Conservation (phyloP, 192 early-diverging fungal genomes). For the Hyaloraphidium curvatum region DNA sequence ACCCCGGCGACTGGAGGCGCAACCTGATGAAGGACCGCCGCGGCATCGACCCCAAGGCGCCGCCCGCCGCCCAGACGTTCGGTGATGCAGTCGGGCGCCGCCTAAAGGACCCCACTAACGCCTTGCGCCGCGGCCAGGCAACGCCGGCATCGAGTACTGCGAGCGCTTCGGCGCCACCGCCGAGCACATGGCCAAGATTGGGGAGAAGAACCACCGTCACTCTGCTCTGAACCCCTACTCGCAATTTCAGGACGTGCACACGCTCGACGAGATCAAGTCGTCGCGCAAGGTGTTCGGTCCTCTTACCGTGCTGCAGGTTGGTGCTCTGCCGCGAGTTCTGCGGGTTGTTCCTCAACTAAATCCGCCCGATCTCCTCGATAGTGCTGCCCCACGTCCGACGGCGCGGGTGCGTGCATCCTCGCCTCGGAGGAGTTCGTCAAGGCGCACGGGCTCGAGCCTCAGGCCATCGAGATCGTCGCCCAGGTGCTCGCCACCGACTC, state of each 20-base stretch:
- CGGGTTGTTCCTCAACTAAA: not conserved
- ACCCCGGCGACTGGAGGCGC: not conserved
- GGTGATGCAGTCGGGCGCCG: constrained; percentile 16
- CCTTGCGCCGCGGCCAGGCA: not conserved
- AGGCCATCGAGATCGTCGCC: constrained; percentile 45
- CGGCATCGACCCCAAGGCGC: constrained; percentile 27
- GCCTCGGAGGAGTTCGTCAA: constrained; percentile 43
- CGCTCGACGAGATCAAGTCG: constrained; percentile 34
- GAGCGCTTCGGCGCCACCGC: constrained; percentile 38
- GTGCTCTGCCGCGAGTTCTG: not conserved
- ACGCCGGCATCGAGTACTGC: constrained; percentile 33
- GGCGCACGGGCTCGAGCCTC: constrained; percentile 32
- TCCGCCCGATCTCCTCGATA: too few species aligned
- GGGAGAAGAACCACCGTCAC: constrained; percentile 54
- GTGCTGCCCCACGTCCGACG: constrained; percentile 59
- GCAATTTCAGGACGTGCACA: constrained; percentile 1
- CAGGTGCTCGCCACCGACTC: constrained; percentile 58
- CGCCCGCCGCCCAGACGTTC: constrained; percentile 48
- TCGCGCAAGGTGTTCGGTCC: constrained; percentile 47
- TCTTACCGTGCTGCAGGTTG: constrained; percentile 38
- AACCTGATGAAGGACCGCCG: constrained; percentile 32
- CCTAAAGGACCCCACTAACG: not conserved
- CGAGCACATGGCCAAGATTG: constrained; percentile 43
- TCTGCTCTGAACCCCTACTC: constrained; percentile 1
- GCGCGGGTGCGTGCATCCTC: constrained; percentile 31